Conservation (phyloP, 768 basidiomycete species). For the Mycena rosella region DNA sequence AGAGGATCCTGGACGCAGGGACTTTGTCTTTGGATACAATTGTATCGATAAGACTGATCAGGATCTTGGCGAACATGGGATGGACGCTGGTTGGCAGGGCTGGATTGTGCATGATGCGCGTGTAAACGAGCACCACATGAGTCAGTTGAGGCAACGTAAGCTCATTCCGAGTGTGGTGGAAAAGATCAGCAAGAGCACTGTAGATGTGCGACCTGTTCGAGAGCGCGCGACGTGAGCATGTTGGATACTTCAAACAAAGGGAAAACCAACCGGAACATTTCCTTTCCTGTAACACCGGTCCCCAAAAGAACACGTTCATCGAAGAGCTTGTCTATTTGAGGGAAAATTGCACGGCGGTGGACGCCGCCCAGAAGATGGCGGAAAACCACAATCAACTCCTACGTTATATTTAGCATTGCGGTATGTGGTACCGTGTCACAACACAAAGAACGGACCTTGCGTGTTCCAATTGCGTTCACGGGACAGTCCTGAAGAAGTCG, state of each 20-base stretch:
- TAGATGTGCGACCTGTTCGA: constrained; percentile 78
- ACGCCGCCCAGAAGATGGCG: constrained; percentile 88
- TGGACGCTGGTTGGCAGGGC: constrained; percentile 85
- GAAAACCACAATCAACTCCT: constrained; percentile 95
- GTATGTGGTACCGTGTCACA: not conserved
- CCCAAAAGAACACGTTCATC: constrained; percentile 93
- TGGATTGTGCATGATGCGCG: constrained; percentile 90
- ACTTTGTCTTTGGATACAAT: constrained; percentile 83
- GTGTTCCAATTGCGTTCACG: constrained; percentile 80
- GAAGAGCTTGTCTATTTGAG: constrained; percentile 89
- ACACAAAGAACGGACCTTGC: constrained; percentile 68
- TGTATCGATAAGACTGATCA: constrained; percentile 89
- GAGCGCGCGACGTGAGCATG: constrained; percentile 28
- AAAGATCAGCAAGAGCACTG: constrained; percentile 90
- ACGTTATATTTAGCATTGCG: constrained; percentile 34
- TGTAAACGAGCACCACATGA: constrained; percentile 86
- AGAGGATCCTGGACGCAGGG: constrained; percentile 72
- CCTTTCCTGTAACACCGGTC: constrained; percentile 83
- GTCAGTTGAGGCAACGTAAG: constrained; percentile 82
- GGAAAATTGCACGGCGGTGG: constrained; percentile 82
- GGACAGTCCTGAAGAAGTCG: constrained; percentile 96
- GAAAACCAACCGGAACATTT: constrained; percentile 77
- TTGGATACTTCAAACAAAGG: not conserved
- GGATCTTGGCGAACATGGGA: constrained; percentile 92
- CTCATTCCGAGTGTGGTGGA: constrained; percentile 91